These are phyloP conservation scores for Ophiocordyceps camponoti-rufipedis DNA, from an alignment of 2,329 filamentous ascomycete genomes.

Conservation along the genomic window DNA sequence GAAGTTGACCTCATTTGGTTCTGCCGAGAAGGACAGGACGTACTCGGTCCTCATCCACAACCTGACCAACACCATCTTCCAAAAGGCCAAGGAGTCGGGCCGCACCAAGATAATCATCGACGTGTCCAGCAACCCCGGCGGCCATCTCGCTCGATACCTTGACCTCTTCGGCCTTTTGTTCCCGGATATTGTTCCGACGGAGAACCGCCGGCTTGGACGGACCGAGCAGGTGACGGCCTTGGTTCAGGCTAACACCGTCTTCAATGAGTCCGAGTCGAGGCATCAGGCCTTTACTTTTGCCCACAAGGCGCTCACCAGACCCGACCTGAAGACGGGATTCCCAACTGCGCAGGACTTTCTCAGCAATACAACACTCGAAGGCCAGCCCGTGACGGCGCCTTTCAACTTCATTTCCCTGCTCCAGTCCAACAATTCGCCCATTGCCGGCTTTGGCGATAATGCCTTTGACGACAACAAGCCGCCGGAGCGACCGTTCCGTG, in stretches of 20 bases:
- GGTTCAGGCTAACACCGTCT: neutral
- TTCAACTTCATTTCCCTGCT: no score
- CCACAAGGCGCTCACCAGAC: neutral
- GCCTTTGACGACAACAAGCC: neutral
- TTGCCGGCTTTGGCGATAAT: neutral
- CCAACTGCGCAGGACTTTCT: neutral
- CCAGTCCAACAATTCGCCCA: neutral
- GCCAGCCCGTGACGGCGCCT: no score
- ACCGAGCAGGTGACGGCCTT: neutral
- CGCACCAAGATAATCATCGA: slow-evolving; percentile 41
- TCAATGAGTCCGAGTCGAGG: neutral
- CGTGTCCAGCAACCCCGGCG: slow-evolving; percentile 41
- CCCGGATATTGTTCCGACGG: slow-evolving; percentile 5
- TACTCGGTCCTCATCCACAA: slow-evolving; percentile 5
- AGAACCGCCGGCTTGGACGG: slow-evolving; percentile 2
- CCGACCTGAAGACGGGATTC: neutral
- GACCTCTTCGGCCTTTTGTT: slow-evolving; percentile 23
- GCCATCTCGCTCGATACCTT: slow-evolving; percentile 19
- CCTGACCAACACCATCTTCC: slow-evolving; percentile 16
- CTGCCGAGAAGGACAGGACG: slow-evolving; percentile 2
- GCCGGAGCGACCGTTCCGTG: slow-evolving; percentile 11
- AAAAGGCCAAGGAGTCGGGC: slow-evolving; percentile 7
- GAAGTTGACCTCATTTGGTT: slow-evolving; percentile 6
- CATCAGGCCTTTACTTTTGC: neutral
- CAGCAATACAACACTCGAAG: neutral